Conservation (phyloP, 202 grass and related monocot species). For the Hordeum pubiflorum region DNA sequence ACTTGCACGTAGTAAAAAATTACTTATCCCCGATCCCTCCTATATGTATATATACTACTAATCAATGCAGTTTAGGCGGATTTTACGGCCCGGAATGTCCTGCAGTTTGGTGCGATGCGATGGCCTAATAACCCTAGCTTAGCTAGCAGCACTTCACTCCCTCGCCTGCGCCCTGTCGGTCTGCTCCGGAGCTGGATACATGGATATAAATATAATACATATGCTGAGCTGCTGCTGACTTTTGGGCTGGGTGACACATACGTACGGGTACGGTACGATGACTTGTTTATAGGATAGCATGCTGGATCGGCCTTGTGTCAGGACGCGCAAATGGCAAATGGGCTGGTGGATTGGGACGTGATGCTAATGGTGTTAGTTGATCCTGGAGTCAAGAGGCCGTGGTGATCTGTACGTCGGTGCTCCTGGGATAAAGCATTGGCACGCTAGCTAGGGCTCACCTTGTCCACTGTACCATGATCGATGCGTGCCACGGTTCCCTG, state of each 20-base stretch:
- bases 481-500: background rate
- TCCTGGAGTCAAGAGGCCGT: background rate
- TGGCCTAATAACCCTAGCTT: background rate
- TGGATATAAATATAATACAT: background rate
- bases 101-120: background rate
- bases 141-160: background rate
- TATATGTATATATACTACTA: background rate
- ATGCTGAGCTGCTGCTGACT: constrained; percentile 11
- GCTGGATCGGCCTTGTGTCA: background rate
- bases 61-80: background rate
- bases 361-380: background rate
- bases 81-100: background rate
- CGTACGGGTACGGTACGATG: background rate
- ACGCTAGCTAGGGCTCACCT: background rate
- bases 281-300: background rate
- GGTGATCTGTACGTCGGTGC: background rate
- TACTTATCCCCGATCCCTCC: background rate
- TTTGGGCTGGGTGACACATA: background rate
- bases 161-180: background rate
- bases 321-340: background rate
- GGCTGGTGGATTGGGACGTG: background rate
- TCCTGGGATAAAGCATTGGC: background rate
- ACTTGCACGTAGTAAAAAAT: background rate
- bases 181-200: background rate
- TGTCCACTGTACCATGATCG: constrained; percentile 1